These are phyloP conservation scores for Hypomontagnella monticulosa DNA, from an alignment of 495 filamentous ascomycete genomes.

Conservation along the genomic window DNA sequence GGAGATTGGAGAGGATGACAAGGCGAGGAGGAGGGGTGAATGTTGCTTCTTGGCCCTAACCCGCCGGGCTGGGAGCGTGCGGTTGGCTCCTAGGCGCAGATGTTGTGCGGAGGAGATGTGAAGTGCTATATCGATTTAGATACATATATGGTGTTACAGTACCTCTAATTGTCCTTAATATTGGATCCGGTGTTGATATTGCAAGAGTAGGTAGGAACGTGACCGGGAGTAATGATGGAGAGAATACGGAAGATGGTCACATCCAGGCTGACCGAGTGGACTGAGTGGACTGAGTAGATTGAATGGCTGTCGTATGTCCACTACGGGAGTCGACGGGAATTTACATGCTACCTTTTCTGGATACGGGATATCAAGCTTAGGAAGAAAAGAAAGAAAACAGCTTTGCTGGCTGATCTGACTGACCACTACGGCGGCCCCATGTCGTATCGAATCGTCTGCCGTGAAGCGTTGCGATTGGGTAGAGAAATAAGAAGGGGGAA, in stretches of 20 bases:
- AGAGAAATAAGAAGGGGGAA: slow-evolving; percentile 7
- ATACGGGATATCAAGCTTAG: slow-evolving; percentile 37
- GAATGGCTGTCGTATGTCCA: slow-evolving; percentile 15
- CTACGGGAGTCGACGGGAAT: slow-evolving; percentile 27
- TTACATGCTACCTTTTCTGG: slow-evolving; percentile 31
- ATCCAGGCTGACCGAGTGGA: background rate
- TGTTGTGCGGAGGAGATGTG: slow-evolving; percentile 16
- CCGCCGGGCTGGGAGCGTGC: slow-evolving; percentile 40
- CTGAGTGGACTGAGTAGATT: too few relatives aligned
- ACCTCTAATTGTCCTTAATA: background rate
- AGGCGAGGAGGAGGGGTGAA: slow-evolving; percentile 30
- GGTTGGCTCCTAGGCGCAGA: slow-evolving; percentile 34
- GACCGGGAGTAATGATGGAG: slow-evolving; percentile 14
- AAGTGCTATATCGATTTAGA: slow-evolving; percentile 7
- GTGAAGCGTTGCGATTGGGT: slow-evolving; percentile 30
- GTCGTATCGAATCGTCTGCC: slow-evolving; percentile 40
- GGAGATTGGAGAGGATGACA: slow-evolving; percentile 16
- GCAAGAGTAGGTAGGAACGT: background rate
- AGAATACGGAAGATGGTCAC: slow-evolving; percentile 23
- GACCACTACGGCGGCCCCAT: slow-evolving; percentile 30
- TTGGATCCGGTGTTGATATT: background rate
- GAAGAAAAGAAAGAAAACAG: background rate
- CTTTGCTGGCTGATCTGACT: slow-evolving; percentile 40
- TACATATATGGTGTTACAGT: slow-evolving; percentile 20
- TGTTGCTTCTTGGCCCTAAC: slow-evolving; percentile 42